These are phyloP conservation scores for Nitzschia palea DNA, from an alignment of 108 stramenopile genomes.

Conservation along the genomic window DNA sequence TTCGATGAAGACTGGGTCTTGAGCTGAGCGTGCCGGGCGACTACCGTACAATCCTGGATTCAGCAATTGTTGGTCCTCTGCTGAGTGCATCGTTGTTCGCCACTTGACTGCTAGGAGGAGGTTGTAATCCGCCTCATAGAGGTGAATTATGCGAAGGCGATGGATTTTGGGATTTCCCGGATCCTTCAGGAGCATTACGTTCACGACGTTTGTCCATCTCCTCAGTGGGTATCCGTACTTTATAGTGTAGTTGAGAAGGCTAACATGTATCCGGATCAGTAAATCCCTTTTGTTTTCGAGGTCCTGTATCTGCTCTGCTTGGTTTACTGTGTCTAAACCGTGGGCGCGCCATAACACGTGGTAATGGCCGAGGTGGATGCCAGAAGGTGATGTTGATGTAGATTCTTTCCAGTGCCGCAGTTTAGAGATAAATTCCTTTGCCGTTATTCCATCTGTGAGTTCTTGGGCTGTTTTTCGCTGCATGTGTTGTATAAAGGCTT, in stretches of 20 bases:
- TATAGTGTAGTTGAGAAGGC: neutral
- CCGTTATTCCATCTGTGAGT: neutral
- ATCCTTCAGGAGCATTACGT: conserved; percentile 2
- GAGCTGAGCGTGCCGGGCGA: neutral
- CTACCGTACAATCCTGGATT: neutral
- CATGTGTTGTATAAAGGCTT: neutral
- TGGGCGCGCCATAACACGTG: neutral
- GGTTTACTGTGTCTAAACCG: neutral
- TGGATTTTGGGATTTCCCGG: neutral
- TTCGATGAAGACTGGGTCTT: neutral
- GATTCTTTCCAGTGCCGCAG: neutral
- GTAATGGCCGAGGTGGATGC: neutral
- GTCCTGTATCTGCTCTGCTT: neutral
- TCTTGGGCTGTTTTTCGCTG: no score
- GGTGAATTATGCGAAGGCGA: neutral
- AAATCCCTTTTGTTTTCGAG: neutral
- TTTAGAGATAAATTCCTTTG: neutral
- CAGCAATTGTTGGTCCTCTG: neutral
- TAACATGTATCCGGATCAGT: neutral
- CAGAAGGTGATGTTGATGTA: neutral
- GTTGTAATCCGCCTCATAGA: conserved; percentile 1
- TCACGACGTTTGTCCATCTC: neutral
- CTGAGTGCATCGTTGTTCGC: neutral
- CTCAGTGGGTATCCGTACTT: neutral
- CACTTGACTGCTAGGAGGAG: neutral